Evolutionary conservation across 2,329 filamentous ascomycete species (phyloP), one percentile per base, ranked within the genome.

Genomic region (Clathrospora elynae): DNA sequence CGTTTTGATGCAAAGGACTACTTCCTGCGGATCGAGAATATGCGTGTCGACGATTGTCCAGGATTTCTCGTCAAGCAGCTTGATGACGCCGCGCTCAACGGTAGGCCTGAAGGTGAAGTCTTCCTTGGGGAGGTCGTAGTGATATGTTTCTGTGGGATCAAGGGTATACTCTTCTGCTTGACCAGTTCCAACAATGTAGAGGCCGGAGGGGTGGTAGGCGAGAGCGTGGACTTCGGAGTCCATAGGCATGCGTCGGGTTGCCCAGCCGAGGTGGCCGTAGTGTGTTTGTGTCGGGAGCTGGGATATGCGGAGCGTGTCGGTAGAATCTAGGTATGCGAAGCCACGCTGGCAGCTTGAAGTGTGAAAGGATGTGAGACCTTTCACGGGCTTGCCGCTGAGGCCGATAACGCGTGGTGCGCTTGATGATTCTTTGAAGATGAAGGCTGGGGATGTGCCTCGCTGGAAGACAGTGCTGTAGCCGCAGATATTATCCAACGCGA

Each of bases 381-480:
- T 80, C 3, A 92, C 83, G 6, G 81, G 80, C 10, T 78, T 75
- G 0, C 87, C 86, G 47, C 85, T 82, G 1, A 96, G 73, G 8
- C 82, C 79, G n/a, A 95, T 71, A 10, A 96, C 80, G 53, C 83
- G 84, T 0, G 92, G 90, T 4, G 79, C 71, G 36, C 86, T 90
- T 53, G 89, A 87, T 23, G 89, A 81, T 33, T 89, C 89, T 61
- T 88, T 95, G 29, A 96, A 67, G 30, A 99, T 74, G 66, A 97
- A 91, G 44, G 84, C 85, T 0, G 92, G 87, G 1, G 89, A 89
- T 3, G 79, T 71, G 0, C 92, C 91, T 0, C 90, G 85, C 35
- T 96, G 78, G 62, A 96, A 93, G 1, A 97, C 85, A 1, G 87
- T 81, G 61, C 83, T 86, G 66, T 91, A 90, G 3, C 90, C 89